Percentiles rank a stretch among this genome's conserved stretches.
Evolutionary conservation across 768 basidiomycete species (phyloP).

Genomic region (Agrocybe chaxingu): DNA sequence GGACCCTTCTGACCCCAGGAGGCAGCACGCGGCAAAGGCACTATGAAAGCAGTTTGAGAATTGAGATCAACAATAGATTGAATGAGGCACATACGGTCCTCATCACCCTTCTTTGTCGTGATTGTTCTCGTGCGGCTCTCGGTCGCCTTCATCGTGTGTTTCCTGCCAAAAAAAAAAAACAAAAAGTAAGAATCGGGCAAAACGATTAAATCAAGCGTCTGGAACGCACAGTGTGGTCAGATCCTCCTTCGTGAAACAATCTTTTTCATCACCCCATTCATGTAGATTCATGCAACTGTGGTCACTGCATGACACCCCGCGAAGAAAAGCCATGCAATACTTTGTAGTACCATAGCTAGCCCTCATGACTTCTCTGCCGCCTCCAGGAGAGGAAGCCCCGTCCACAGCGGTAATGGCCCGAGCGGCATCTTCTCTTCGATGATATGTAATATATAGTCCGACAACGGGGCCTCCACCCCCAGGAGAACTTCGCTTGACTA

Average conservation of each 20-base stretch:
- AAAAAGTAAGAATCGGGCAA: slow-evolving; percentile 6
- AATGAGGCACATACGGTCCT: slow-evolving; percentile 41
- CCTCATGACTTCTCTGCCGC: slow-evolving; percentile 84
- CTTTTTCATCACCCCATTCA: slow-evolving; percentile 98
- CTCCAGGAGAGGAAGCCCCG: slow-evolving; percentile 86
- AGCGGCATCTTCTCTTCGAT: slow-evolving; percentile 91
- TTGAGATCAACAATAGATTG: slow-evolving; percentile 7
- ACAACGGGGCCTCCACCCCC: slow-evolving; percentile 72
- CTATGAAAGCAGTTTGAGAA: slow-evolving; percentile 10
- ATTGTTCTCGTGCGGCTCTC: slow-evolving; percentile 60
- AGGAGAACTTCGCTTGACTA: slow-evolving; percentile 83
- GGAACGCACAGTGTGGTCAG: slow-evolving; percentile 74
- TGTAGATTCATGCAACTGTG: slow-evolving; percentile 93
- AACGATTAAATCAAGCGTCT: slow-evolving; percentile 5
- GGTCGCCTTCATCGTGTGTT: slow-evolving; percentile 90
- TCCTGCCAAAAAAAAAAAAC: slow-evolving; percentile 39
- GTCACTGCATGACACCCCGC: slow-evolving; percentile 79
- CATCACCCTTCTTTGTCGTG: slow-evolving; percentile 58
- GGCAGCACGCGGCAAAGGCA: slow-evolving; percentile 65
- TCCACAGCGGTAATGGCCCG: slow-evolving; percentile 92
- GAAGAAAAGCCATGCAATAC: slow-evolving; percentile 95
- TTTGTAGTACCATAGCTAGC: slow-evolving; percentile 96
- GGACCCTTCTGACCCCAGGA: slow-evolving; percentile 56
- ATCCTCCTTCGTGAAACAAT: slow-evolving; percentile 97
- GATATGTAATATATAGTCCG: slow-evolving; percentile 96